phyloP scores from a whole-genome alignment of 805 yeast species.

The Kodamaea kaohsiungensis region DNA sequence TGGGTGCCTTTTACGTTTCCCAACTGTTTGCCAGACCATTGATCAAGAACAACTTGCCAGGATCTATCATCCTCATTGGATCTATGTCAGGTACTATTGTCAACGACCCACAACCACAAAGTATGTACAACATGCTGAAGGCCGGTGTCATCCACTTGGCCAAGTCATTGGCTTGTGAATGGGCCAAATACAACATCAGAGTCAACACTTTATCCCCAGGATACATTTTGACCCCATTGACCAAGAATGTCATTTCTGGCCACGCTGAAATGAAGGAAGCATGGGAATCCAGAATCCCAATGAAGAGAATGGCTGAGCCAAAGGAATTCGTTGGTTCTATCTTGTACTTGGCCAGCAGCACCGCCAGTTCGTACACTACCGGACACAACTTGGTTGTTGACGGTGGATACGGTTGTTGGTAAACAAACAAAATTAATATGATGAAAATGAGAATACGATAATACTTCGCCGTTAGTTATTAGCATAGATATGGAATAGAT shows the following conservation, averaged over 20 bases:
- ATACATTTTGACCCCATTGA: slow-evolving; percentile 76
- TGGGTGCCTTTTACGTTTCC: slow-evolving; percentile 76
- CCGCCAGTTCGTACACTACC: slow-evolving; percentile 78
- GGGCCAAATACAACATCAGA: slow-evolving; percentile 76
- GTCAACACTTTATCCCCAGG: slow-evolving; percentile 82
- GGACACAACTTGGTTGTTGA: slow-evolving; percentile 83
- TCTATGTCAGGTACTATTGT: slow-evolving; percentile 79
- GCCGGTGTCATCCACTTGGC: slow-evolving; percentile 85
- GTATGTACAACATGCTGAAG: slow-evolving; percentile 81
- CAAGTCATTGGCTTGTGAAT: slow-evolving; percentile 74
- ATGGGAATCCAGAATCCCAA: slow-evolving; percentile 74
- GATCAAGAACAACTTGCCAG: slow-evolving; percentile 54
- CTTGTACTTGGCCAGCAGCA: slow-evolving; percentile 67
- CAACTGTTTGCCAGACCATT: slow-evolving; percentile 71
- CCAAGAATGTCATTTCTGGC: slow-evolving; percentile 67
- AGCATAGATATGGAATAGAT: neutral
- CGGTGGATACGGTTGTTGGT: slow-evolving; percentile 89
- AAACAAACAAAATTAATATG: slow-evolving; percentile 14
- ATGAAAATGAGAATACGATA: neutral
- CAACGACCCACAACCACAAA: slow-evolving; percentile 78
- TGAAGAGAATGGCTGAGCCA: slow-evolving; percentile 84
- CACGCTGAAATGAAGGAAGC: slow-evolving; percentile 61
- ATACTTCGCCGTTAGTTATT: too few species aligned
- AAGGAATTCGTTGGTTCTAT: slow-evolving; percentile 78
- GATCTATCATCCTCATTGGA: slow-evolving; percentile 69